These are phyloP conservation scores for Pterulicium gracile DNA, from an alignment of 1,284 basidiomycete species.

Conservation along the genomic window DNA sequence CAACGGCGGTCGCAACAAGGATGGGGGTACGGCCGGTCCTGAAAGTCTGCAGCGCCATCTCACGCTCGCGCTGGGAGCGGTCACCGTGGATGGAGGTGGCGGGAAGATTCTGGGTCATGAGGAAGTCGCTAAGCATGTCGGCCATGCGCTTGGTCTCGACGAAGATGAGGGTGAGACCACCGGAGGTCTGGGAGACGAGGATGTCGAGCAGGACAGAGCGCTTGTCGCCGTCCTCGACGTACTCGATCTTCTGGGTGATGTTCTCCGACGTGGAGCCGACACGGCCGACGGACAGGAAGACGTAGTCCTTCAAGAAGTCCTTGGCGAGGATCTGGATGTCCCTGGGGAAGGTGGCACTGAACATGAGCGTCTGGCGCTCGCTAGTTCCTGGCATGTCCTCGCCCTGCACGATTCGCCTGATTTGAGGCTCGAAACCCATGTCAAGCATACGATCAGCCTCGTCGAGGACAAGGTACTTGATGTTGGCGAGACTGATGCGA, in stretches of 20 bases:
- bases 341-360: conserved; percentile 97
- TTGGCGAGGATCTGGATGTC: conserved; percentile 97
- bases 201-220: conserved; percentile 94
- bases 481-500: conserved; percentile 91
- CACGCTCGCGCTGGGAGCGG: conserved; percentile 95
- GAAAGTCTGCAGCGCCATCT: conserved; percentile 93
- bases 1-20: conserved; percentile 96
- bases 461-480: conserved; percentile 97
- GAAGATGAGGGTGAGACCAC: conserved; percentile 90
- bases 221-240: conserved; percentile 97
- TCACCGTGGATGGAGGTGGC: conserved; percentile 99
- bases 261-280: conserved; percentile 99
- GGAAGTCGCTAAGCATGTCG: conserved; percentile 95
- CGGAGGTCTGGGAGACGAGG: conserved; percentile 64
- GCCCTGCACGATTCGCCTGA: conserved; percentile 94
- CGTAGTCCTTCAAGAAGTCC: conserved; percentile 93
- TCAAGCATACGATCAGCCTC: conserved; percentile 99
- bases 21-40: conserved; percentile 90
- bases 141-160: conserved; percentile 99
- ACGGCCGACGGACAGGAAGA: conserved; percentile 97
- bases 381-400: conserved; percentile 95
- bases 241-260: conserved; percentile 98
- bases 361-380: conserved; percentile 98
- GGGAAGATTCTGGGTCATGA: conserved; percentile 75
- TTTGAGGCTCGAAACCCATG: conserved; percentile 99